Base-by-base conservation (phyloP, 352 stramenopile genomes). In the Phytopythium oedochilum region DNA sequence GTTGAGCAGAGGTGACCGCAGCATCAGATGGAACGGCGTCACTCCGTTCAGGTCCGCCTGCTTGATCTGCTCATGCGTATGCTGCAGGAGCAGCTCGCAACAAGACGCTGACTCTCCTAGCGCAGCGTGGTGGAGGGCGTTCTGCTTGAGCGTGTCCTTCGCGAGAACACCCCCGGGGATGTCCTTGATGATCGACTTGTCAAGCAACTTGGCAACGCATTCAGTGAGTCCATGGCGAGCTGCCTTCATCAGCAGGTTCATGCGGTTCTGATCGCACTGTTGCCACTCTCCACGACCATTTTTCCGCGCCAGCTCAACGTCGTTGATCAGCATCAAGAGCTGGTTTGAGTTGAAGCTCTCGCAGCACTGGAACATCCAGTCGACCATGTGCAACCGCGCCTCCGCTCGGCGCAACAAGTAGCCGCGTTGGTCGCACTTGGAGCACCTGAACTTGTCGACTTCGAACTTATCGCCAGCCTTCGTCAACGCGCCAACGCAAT, bases 351-450 rank as follows among this genome's bases (percentile, higher is more conserved):
- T 88, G 46, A 68, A 71, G 46, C 68, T 86, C 28, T 82, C 66
- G 29, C 78, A 91, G 52, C 81, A 89, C 44, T 86, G 72, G 26
- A 86, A 88, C 29, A 91, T 44, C 81, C 81, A 91, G 39, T 75
- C 59, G 28, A 80, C 40, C 43, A 78, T 61, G 29, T 45, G 66
- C 1, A 53, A 12, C 14, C 65, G 71, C 2, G 71, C 71, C 26
- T 59, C 48, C 5, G 49, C 31, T 29, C 58, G 63, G 11, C 77
- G 71, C n/a, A 43, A 31, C 20, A 61, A 49, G 36, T 71, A 87
- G 15, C 67, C 56, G 0, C 55, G 42, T 4, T 52, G 50, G 36
- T 88, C 75, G 57, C 80, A 91, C 31, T 63, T 73, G 35, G 63
- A 71, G 39, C 80, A 90, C 11, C 60, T 46, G 55, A 85, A 88